These are phyloP conservation scores for Diutina rugosa DNA, from an alignment of 1,139 yeast species.

Conservation along the genomic window DNA sequence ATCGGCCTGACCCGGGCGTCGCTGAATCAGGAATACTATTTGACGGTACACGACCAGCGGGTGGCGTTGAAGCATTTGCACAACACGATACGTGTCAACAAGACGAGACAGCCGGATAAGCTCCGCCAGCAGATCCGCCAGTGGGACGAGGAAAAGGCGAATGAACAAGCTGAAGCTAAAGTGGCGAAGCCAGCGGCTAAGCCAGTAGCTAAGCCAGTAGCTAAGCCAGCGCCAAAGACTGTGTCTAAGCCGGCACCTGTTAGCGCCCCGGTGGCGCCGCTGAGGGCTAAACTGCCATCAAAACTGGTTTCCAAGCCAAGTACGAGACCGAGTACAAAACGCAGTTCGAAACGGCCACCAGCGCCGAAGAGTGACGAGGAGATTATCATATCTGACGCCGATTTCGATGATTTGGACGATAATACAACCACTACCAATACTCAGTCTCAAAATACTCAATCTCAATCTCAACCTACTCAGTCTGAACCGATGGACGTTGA, in stretches of 20 bases:
- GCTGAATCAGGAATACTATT: not conserved
- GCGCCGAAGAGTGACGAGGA: not conserved
- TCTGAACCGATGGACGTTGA: not conserved
- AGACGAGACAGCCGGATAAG: constrained; percentile 48
- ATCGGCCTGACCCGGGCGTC: not conserved
- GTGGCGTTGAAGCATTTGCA: constrained; percentile 22
- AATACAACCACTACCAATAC: not conserved
- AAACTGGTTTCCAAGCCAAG: not conserved
- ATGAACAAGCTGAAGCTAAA: not conserved
- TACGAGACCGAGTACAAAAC: not conserved
- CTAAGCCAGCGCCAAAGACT: too few species aligned
- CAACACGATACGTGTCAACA: constrained; percentile 78
- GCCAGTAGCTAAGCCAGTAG: too few species aligned
- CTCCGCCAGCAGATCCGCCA: constrained; percentile 42
- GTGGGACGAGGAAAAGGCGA: constrained; percentile 43
- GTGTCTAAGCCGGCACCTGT: too few species aligned
- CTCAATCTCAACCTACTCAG: not conserved
- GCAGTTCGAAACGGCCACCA: not conserved
- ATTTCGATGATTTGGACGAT: not conserved
- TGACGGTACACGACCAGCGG: not conserved
- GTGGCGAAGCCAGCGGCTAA: not conserved
- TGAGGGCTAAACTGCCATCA: not conserved
- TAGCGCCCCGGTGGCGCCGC: too few species aligned
- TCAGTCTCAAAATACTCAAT: not conserved
- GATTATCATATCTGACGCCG: not conserved